These are phyloP conservation scores for Aureobasidium lini DNA, from an alignment of 2,329 filamentous ascomycete species.

Conservation along the genomic window DNA sequence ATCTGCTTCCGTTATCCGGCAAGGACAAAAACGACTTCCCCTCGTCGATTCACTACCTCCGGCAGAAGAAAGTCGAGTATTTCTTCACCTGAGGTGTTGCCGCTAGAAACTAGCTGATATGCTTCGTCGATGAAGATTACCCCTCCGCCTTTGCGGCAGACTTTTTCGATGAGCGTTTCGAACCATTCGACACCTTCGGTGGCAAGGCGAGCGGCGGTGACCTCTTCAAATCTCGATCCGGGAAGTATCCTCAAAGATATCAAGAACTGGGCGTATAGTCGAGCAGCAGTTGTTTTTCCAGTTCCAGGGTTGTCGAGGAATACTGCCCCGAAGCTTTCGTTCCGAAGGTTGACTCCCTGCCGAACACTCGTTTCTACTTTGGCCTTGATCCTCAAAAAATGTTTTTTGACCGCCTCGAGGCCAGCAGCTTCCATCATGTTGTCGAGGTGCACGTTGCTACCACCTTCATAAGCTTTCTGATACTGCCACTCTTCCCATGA, in stretches of 20 bases:
- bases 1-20: constrained; percentile 69
- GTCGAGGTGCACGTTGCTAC: constrained; percentile 50
- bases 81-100: constrained; percentile 49
- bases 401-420: constrained; percentile 59
- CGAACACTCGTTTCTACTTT: constrained; percentile 53
- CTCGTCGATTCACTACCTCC: constrained; percentile 63
- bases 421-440: constrained; percentile 63
- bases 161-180: constrained; percentile 48
- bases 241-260: constrained; percentile 51
- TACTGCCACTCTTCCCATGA: constrained; percentile 49
- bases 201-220: constrained; percentile 59
- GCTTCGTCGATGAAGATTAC: constrained; percentile 73
- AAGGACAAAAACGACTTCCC: constrained; percentile 63
- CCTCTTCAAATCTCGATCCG: constrained; percentile 56
- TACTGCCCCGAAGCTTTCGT: constrained; percentile 55
- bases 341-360: constrained; percentile 48
- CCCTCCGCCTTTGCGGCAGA: constrained; percentile 56
- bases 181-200: constrained; percentile 53
- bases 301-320: constrained; percentile 71
- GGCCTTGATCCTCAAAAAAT: constrained; percentile 56
- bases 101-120: constrained; percentile 60
- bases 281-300: constrained; percentile 67
- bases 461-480: constrained; percentile 48
- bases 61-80: constrained; percentile 65
- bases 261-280: constrained; percentile 61